Evolutionary conservation across 2,329 filamentous ascomycete species (phyloP), one percentile per base, ranked within the genome.

Genomic region (Sclerotinia borealis): DNA sequence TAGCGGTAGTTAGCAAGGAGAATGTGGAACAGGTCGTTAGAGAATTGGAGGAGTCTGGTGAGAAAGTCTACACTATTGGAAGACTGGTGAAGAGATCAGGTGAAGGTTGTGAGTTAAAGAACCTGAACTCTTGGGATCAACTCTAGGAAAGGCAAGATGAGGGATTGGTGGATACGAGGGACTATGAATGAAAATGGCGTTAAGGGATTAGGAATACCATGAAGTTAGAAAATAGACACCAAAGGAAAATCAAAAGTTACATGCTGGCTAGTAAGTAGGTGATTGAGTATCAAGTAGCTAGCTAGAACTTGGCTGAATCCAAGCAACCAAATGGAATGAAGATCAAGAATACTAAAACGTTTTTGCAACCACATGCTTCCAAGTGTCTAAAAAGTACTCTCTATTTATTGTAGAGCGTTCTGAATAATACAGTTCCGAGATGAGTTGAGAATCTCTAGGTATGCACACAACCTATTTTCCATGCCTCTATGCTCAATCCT

Each of bases 11-110:
- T 3, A 84, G 83, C 34, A 79, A 83, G 63, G 81, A 79, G 39
- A 83, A 89, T 69, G 90, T 81, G 1, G 81, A 84, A 7, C 79
- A 81, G 43, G 86, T 91, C 2, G 79, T 80, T 25, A 76, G 79
- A 59, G 78, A 84, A 50, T 79, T 97, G 27, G 80, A 86, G 71
- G 80, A 79, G 31, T 81, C 84, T 51, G 91, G 91, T 19, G 93
- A 97, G 81, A 87, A 80, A 64, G 91, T 96, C 4, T 92, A 84
- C 74, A 82, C 79, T 31, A 86, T 98, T 65, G 95, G 93, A 19
- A 83, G 80, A 72, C 79, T 99, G 67, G 82, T 88, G 47, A 76
- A 81, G 67, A 83, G 86, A 70, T 72, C 61, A 31, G 78, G 78
- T 13, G 77, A 87, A 70, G 86, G 83, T 3, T 91, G 89, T 72